A percentile compares a stretch with the other conserved stretches of the same genome.
phyloP scores from a whole-genome alignment of 768 basidiomycete genomes.

The Auriscalpium orientale region DNA sequence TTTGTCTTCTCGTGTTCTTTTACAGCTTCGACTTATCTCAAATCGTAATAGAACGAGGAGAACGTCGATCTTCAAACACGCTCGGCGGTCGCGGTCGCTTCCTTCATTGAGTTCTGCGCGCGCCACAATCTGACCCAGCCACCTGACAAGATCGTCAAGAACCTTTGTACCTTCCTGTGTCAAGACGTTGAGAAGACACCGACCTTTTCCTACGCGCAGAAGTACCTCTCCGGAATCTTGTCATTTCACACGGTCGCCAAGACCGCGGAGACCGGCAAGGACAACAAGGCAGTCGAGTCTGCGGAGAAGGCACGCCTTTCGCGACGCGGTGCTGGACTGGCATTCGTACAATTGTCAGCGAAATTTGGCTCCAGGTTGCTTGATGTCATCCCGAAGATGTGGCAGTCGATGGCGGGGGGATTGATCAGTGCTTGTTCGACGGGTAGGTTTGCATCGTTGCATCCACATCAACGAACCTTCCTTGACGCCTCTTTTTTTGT shows the following conservation, averaged over 20 bases:
- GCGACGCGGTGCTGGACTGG: constrained; percentile 77
- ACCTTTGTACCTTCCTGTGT: constrained; percentile 93
- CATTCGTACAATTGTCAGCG: constrained; percentile 69
- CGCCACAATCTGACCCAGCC: constrained; percentile 70
- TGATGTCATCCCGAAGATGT: constrained; percentile 84
- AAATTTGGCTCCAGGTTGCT: constrained; percentile 71
- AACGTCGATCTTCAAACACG: constrained; percentile 83
- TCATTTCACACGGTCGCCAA: constrained; percentile 51
- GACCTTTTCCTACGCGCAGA: constrained; percentile 67
- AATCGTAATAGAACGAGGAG: constrained; percentile 61
- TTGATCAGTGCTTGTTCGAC: constrained; percentile 57
- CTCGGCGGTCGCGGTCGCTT: constrained; percentile 78
- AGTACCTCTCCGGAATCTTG: constrained; percentile 62
- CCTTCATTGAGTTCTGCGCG: constrained; percentile 82
- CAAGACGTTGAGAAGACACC: constrained; percentile 87
- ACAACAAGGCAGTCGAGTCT: constrained; percentile 36
- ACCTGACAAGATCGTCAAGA: constrained; percentile 93
- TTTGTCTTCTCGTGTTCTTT: constrained; percentile 19
- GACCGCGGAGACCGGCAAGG: constrained; percentile 26
- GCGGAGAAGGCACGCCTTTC: constrained; percentile 72
- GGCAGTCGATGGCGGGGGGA: constrained; percentile 86
- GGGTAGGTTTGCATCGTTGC: constrained; percentile 43
- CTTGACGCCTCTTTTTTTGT: neutral
- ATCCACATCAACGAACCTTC: neutral
- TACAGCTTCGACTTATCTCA: neutral